phyloP scores from a whole-genome alignment of 495 filamentous ascomycete species.

The Penicillium odoratum region DNA sequence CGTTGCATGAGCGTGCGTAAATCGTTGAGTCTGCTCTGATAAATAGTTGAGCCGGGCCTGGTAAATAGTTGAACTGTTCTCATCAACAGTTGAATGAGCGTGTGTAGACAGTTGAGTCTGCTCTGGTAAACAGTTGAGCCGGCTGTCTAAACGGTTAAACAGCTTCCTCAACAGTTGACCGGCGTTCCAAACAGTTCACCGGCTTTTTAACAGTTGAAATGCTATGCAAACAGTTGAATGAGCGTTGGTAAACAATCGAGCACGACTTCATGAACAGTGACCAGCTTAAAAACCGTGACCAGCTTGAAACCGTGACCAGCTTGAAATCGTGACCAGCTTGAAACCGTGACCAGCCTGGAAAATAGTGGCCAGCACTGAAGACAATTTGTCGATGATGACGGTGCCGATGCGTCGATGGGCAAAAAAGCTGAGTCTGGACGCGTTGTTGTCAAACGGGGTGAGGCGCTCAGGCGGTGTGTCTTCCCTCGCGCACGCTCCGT shows the following conservation, averaged over 20 bases:
- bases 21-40: neutral
- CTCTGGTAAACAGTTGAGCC: too few species aligned
- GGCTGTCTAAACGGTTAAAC: too few species aligned
- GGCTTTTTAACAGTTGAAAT: too few species aligned
- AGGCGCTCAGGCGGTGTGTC: constrained; percentile 3
- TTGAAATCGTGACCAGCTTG: too few species aligned
- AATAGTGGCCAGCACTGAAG: neutral
- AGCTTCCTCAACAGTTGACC: too few species aligned
- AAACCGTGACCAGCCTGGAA: neutral
- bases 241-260: neutral
- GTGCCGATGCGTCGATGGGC: constrained; percentile 1
- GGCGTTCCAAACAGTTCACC: too few species aligned
- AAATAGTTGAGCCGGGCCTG: neutral
- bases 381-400: neutral
- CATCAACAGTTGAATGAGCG: too few species aligned
- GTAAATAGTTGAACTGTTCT: too few species aligned
- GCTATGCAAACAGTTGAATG: neutral
- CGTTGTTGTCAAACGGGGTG: neutral
- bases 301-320: too few species aligned
- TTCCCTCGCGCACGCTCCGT: neutral
- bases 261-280: neutral
- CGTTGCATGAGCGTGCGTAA: neutral
- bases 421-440: constrained; percentile 3
- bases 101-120: too few species aligned
- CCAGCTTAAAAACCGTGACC: neutral